Percentiles rank a stretch among this genome's conserved stretches.
Evolutionary conservation across 1,284 basidiomycete species (phyloP).

Genomic region (Cutaneotrichosporon dermatis): DNA sequence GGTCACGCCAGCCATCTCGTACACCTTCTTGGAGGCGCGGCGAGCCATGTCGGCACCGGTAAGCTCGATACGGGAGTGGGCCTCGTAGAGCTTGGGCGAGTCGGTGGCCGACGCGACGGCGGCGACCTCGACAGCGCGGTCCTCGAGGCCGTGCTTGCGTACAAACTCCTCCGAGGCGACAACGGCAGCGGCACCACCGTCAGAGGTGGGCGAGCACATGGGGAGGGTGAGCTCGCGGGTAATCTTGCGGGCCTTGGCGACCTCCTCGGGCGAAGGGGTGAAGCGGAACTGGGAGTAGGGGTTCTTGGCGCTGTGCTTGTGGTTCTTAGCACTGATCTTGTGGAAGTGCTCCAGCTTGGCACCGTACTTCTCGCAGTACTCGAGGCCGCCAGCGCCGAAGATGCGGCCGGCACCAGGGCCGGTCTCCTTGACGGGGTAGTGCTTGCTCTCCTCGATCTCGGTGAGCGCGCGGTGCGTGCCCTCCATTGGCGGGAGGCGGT

Average conservation of each 20-base stretch:
- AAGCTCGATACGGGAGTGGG: conserved; percentile 18
- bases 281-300: conserved; percentile 25
- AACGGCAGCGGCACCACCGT: conserved; percentile 17
- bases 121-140: conserved; percentile 21
- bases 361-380: conserved; percentile 20
- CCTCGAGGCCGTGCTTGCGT: conserved; percentile 12
- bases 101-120: conserved; percentile 17
- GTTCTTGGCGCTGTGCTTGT: conserved; percentile 19
- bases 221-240: conserved; percentile 22
- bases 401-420: conserved; percentile 16
- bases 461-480: conserved; percentile 13
- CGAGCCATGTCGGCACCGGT: conserved; percentile 19
- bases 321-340: conserved; percentile 24
- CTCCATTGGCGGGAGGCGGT: conserved; percentile 14
- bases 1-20: conserved; percentile 14
- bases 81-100: conserved; percentile 16
- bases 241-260: conserved; percentile 15
- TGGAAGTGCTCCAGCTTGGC: conserved; percentile 13
- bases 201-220: conserved; percentile 23
- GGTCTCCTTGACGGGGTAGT: conserved; percentile 13
- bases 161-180: conserved; percentile 21
- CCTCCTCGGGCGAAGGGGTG: conserved; percentile 14
- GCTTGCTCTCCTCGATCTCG: conserved; percentile 17
- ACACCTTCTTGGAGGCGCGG: conserved; percentile 13
- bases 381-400: conserved; percentile 20